Base-by-base conservation (phyloP, 1,284 basidiomycete genomes). In the Sporisorium graminicola region DNA sequence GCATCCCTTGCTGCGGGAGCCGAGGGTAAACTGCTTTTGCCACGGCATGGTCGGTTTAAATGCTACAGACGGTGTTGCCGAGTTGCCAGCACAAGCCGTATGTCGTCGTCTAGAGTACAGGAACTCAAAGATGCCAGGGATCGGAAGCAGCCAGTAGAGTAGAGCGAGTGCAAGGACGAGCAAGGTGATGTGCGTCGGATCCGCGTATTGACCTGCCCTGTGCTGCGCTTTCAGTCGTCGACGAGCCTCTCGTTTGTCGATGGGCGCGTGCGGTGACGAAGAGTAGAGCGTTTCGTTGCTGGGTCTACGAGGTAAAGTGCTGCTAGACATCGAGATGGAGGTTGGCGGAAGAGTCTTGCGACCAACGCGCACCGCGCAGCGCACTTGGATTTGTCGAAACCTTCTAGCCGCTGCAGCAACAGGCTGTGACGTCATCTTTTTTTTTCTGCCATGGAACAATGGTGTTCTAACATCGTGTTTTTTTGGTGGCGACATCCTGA, bases 1-100 rank as follows among this genome's bases (percentile, higher is more conserved):
- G 81, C 93, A 94, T 31, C 71, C 88, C 84, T 88, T 88, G 73
- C 77, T 82, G 58, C 85, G 80, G 18, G 85, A 81, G 10, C 86
- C 79, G 7, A 88, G 82, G 8, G 89, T 90, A 86, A 97, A 95
- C 8, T 91, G 91, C 86, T 92, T 94, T 85, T 97, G 95, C 93
- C 94, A 96, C 63, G 91, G 93, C 94, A 97, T 95, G 20, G 44
- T 84, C 24, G 65, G 49, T 56, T 65, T 35, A 3, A 47, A 16
- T 2, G 29, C 20, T 16, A 68, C 50, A n/a, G 35, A 14, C 14
- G 40, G 27, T 44, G 40, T 31, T 20, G 56, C 16, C 2, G 33
- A 33, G 8, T 31, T 40, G 50, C 62, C 65, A 9, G 8, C 54
- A 26, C 37, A 57, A 35, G 53, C 6, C 1, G 22, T 20, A 27